Percentiles rank a stretch among this genome's conserved stretches.
These are phyloP conservation scores for Acanthamoeba healyi DNA, from an alignment of 208 protist genomes.

Conservation along the genomic window DNA sequence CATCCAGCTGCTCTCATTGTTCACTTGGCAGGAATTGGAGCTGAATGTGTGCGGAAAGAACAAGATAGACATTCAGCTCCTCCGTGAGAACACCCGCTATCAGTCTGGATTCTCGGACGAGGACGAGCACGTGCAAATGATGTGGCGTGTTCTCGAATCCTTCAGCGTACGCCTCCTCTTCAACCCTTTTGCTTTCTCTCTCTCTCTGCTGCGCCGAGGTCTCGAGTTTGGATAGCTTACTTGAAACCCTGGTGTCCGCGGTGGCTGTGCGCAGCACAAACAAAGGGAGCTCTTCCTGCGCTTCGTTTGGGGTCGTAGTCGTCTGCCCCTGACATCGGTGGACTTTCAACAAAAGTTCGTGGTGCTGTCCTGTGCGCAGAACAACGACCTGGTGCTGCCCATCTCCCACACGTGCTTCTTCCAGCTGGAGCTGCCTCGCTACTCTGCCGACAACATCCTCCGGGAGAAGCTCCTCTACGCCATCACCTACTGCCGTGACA, in stretches of 20 bases:
- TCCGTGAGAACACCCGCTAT: constrained; percentile 78
- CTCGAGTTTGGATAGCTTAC: too few relatives aligned
- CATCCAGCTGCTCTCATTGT: constrained; percentile 68
- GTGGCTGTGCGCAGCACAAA: constrained; percentile 9
- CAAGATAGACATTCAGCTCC: constrained; percentile 78
- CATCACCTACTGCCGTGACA: constrained; percentile 78
- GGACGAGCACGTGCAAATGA: constrained; percentile 46
- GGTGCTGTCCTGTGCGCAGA: constrained; percentile 38
- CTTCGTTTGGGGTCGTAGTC: constrained; percentile 63
- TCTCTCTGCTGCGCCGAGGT: too few relatives aligned
- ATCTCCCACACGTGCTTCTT: constrained; percentile 89
- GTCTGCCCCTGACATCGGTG: not conserved
- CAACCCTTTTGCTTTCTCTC: not conserved
- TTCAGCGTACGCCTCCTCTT: not conserved
- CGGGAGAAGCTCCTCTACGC: constrained; percentile 79
- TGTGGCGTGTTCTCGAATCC: constrained; percentile 43
- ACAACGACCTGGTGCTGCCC: constrained; percentile 14
- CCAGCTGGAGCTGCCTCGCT: constrained; percentile 83
- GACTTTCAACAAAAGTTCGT: constrained; percentile 77
- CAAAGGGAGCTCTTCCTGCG: constrained; percentile 75
- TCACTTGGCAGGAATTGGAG: constrained; percentile 84
- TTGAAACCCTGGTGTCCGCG: not conserved
- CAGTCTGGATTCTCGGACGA: constrained; percentile 63
- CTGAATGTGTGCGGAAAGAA: constrained; percentile 80
- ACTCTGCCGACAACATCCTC: constrained; percentile 76